Evolutionary conservation across 1,284 basidiomycete genomes (phyloP).

Genomic region (Trichosporon ovoides): DNA sequence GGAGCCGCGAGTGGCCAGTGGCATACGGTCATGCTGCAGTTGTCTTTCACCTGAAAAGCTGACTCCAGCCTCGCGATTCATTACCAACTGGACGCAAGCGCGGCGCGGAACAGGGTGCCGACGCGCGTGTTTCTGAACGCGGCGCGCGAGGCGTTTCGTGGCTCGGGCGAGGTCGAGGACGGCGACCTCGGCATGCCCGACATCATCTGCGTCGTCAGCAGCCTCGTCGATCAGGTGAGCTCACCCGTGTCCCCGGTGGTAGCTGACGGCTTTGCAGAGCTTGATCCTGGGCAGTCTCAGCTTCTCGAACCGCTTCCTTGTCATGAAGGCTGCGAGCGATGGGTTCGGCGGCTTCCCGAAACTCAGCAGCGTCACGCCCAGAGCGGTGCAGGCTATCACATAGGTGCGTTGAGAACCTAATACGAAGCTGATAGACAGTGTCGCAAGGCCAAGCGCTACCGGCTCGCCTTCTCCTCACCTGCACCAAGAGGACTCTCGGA

Average conservation of each 20-base stretch:
- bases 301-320: slow-evolving; percentile 39
- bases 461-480: no score
- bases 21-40: background rate
- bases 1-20: background rate
- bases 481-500: background rate
- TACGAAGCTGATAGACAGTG: background rate
- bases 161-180: slow-evolving; percentile 41
- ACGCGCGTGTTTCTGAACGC: slow-evolving; percentile 39
- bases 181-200: slow-evolving; percentile 36
- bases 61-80: slow-evolving; percentile 31
- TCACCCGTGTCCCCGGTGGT: no score
- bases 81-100: slow-evolving; percentile 25
- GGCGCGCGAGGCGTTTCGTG: slow-evolving; percentile 27
- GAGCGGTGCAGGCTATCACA: slow-evolving; percentile 13
- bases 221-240: slow-evolving; percentile 47
- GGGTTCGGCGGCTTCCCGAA: slow-evolving; percentile 43
- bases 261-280: slow-evolving; percentile 24
- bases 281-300: slow-evolving; percentile 39
- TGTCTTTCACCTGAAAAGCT: background rate
- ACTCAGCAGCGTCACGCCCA: slow-evolving; percentile 28
- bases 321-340: slow-evolving; percentile 33
- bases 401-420: slow-evolving; percentile 8
- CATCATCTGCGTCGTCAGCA: slow-evolving; percentile 42
- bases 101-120: slow-evolving; percentile 32
- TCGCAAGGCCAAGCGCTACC: no score